phyloP scores from a whole-genome alignment of 177 flowering plant species.

The Tripterygium wilfordii region DNA sequence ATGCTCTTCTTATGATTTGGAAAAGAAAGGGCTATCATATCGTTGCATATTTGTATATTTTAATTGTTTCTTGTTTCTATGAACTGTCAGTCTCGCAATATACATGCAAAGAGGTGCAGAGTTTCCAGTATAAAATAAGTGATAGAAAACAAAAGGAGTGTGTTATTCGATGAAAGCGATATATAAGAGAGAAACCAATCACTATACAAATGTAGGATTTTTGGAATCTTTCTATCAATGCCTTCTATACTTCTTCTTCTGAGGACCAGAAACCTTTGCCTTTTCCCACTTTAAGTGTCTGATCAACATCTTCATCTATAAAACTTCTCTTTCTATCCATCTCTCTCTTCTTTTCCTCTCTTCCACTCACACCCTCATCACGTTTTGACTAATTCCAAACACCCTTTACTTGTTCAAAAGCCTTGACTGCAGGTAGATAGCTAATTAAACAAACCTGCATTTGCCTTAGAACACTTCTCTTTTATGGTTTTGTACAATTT shows the following conservation, averaged over 20 bases:
- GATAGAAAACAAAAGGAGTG: background rate
- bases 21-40: slow-evolving; percentile 22
- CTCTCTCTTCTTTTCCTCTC: slow-evolving; percentile 3
- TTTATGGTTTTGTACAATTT: too few relatives aligned
- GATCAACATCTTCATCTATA: slow-evolving; percentile 17
- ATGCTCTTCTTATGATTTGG: slow-evolving; percentile 8
- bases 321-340: slow-evolving; percentile 5
- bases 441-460: background rate
- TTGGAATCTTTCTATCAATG: slow-evolving; percentile 49
- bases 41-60: slow-evolving; percentile 7
- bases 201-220: slow-evolving; percentile 13
- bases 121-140: too few relatives aligned
- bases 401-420: background rate
- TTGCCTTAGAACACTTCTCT: slow-evolving; percentile 13
- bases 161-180: slow-evolving; percentile 29
- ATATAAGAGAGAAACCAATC: slow-evolving; percentile 18
- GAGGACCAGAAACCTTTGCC: slow-evolving; percentile 43
- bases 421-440: too few relatives aligned
- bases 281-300: slow-evolving; percentile 62
- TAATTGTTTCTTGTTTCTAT: slow-evolving; percentile 20
- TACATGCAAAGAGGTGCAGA: background rate
- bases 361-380: background rate
- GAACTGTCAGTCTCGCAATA: slow-evolving; percentile 14
- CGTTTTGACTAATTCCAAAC: background rate
- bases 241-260: slow-evolving; percentile 34